Percentiles rank a stretch among this genome's conserved stretches.
phyloP scores from a whole-genome alignment of 805 yeast genomes.

The Ogataea degrootiae region DNA sequence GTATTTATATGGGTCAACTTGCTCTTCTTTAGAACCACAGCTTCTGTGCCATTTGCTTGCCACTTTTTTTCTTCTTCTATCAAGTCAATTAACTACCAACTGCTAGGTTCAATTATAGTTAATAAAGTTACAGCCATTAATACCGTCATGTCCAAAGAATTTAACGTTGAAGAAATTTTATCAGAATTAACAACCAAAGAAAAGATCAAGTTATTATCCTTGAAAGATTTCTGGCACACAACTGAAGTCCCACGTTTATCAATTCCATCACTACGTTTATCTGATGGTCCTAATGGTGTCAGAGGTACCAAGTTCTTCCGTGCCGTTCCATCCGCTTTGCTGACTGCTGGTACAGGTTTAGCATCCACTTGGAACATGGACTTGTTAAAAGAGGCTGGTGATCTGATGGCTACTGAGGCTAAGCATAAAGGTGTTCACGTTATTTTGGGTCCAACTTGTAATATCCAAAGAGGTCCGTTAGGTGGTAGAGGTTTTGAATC shows the following conservation, averaged over 20 bases:
- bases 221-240: conserved; percentile 41
- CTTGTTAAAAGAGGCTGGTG: conserved; percentile 35
- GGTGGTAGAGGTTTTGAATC: conserved; percentile 32
- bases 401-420: conserved; percentile 42
- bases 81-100: too few species aligned
- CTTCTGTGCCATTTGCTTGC: too few species aligned
- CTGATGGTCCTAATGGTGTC: conserved; percentile 47
- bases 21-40: too few species aligned
- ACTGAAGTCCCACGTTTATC: conserved; percentile 28
- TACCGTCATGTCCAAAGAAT: not conserved
- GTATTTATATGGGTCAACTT: too few species aligned
- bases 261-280: conserved; percentile 33
- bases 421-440: conserved; percentile 40
- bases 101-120: not conserved
- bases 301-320: conserved; percentile 41
- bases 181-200: conserved; percentile 25
- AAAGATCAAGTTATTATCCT: conserved; percentile 28
- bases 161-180: conserved; percentile 20
- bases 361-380: conserved; percentile 42
- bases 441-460: conserved; percentile 34
- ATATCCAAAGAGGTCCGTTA: conserved; percentile 41
- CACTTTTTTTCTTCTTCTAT: too few species aligned
- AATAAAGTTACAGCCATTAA: not conserved
- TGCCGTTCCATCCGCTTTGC: conserved; percentile 40
- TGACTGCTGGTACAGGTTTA: conserved; percentile 44